Conservation (phyloP, 2,329 filamentous ascomycete species). For the Epichloe uncinata region DNA sequence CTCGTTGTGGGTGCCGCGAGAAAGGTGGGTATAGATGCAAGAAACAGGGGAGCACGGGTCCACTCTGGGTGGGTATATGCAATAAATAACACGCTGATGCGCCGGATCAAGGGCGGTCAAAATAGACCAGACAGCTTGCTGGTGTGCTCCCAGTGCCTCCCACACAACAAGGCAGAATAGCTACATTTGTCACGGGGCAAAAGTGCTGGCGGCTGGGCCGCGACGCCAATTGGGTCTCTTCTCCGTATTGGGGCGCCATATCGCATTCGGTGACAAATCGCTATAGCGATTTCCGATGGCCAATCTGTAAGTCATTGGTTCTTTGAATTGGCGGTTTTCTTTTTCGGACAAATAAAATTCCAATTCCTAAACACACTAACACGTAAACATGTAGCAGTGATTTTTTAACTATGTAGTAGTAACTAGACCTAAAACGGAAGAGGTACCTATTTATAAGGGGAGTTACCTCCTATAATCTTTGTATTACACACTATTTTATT, state of each 20-base stretch:
- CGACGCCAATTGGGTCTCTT: not conserved
- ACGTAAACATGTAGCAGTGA: too few relatives aligned
- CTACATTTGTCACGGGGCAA: not conserved
- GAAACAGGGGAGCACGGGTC: not conserved
- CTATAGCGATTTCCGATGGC: not conserved
- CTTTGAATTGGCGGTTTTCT: too few relatives aligned
- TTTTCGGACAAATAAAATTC: too few relatives aligned
- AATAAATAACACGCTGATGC: not conserved
- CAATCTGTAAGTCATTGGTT: too few relatives aligned
- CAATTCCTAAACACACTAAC: too few relatives aligned
- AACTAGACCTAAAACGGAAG: too few relatives aligned
- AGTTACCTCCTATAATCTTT: too few relatives aligned
- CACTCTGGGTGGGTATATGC: conserved; percentile 1
- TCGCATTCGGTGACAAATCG: not conserved
- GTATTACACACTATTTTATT: too few relatives aligned
- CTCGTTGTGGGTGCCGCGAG: conserved; percentile 6
- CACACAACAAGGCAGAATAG: too few relatives aligned
- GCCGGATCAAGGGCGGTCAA: not conserved
- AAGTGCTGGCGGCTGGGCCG: not conserved
- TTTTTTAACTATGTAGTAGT: too few relatives aligned
- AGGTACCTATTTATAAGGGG: too few relatives aligned
- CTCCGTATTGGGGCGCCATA: not conserved
- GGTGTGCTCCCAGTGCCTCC: too few relatives aligned
- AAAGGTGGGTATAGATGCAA: not conserved
- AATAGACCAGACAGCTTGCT: not conserved